Base-by-base conservation (phyloP, 2,329 filamentous ascomycete species). In the Amesomyces nigricolor region DNA sequence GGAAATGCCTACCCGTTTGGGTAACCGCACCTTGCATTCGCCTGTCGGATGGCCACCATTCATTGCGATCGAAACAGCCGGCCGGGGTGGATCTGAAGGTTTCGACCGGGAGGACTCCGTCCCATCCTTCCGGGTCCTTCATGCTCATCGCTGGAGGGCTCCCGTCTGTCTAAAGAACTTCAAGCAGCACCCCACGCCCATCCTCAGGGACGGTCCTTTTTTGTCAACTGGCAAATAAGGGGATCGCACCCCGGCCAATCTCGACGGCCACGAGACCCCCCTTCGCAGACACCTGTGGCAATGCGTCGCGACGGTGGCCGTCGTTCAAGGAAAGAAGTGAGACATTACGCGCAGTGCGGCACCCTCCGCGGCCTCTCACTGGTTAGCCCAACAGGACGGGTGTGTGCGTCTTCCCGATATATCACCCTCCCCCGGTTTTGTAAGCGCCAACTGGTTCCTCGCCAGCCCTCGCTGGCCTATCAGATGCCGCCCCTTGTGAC, bases 381-480 rank as follows among this genome's bases (percentile, higher is more conserved):
- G 71, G 73, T 70, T 66, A 68, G 65, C 66, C 56, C 63, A 65
- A 64, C 65, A 68, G 68, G 69, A 64, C 69, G 48, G 46, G 47
- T 51, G 56, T 57, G 51, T 68, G 69, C 72, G 70, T 67, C 72
- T 71, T 72, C 71, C 70, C 70, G 68, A 70, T 68, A 71, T 67
- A 67, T 66, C 66, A 67, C 59, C 57, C 61, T 43, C 59, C 67
- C 72, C 72, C 66, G 64, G 71, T 65, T 69, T 69, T 65, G 68
- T 75, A 76, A 75, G 74, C 74, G 74, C 74, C 74, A 69, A 75
- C 71, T 76, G 74, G 74, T 64, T 58, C 68, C 67, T 67, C 67
- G 66, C 65, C 64, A 63, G 63, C 58, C 63, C 62, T 54, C 61
- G 63, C 58, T 67, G 68, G 69, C 75, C 74, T 75, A 77, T 77